Evolutionary conservation across 352 stramenopile genomes (phyloP).

Genomic region (Globisporangium sylvaticum): DNA sequence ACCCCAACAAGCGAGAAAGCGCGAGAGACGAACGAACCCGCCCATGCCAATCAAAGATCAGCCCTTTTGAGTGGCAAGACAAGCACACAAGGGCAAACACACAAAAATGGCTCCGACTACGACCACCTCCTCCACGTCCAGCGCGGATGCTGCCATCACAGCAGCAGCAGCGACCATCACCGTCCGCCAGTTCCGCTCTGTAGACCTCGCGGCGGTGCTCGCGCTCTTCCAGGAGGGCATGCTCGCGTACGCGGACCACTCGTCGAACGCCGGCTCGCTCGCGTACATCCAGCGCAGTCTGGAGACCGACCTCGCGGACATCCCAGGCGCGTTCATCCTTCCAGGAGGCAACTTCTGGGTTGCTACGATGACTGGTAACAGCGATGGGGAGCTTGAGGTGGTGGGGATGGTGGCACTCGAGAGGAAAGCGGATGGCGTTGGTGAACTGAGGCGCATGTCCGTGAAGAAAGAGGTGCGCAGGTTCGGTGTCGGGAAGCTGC

Average conservation of each 20-base stretch:
- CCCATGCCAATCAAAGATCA: neutral
- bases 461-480: conserved; percentile 32
- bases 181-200: conserved; percentile 30
- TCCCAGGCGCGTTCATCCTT: conserved; percentile 31
- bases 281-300: conserved; percentile 32
- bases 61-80: neutral
- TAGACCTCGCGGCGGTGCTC: conserved; percentile 28
- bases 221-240: conserved; percentile 37
- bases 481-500: conserved; percentile 28
- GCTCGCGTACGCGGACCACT: conserved; percentile 30
- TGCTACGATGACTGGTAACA: neutral
- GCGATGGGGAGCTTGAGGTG: conserved; percentile 6
- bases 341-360: conserved; percentile 48
- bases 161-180: neutral
- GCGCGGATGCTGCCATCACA: neutral
- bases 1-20: too few species aligned
- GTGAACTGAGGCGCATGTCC: conserved; percentile 41
- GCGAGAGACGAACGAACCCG: too few species aligned
- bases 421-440: conserved; percentile 11
- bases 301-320: conserved; percentile 29
- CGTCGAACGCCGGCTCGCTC: conserved; percentile 17
- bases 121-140: neutral
- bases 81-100: neutral
- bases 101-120: neutral
- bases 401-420: conserved; percentile 24